phyloP scores from a whole-genome alignment of 2,329 filamentous ascomycete species.

The Nakataea oryzae region DNA sequence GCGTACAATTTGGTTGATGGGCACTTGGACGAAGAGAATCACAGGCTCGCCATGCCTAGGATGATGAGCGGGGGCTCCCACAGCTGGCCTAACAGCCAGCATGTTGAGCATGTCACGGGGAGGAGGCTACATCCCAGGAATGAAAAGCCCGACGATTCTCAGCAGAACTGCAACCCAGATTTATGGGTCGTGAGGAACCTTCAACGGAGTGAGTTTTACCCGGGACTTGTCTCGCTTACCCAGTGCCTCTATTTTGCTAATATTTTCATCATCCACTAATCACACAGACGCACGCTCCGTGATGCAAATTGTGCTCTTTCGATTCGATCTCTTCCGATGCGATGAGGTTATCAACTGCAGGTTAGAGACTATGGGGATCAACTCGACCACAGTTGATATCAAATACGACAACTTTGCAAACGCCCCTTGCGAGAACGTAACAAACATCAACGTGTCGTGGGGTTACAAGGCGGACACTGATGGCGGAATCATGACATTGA shows the following conservation, averaged over 20 bases:
- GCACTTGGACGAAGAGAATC: too few relatives aligned
- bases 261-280: background rate
- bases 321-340: background rate
- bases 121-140: background rate
- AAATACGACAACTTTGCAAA: constrained; percentile 14
- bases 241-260: background rate
- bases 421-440: constrained; percentile 11
- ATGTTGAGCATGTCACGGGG: background rate
- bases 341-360: constrained; percentile 9
- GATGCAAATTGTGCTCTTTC: background rate
- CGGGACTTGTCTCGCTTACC: background rate
- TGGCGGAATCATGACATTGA: constrained; percentile 18
- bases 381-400: constrained; percentile 5
- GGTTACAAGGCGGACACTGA: constrained; percentile 18
- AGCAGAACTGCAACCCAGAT: background rate
- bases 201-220: background rate
- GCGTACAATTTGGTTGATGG: background rate
- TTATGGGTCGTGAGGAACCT: constrained; percentile 1
- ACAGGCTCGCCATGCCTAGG: too few relatives aligned
- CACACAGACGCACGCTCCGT: background rate
- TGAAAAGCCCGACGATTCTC: background rate
- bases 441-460: constrained; percentile 19
- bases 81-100: background rate
- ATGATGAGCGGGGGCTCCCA: too few relatives aligned
- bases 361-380: constrained; percentile 6